phyloP scores from a whole-genome alignment of 805 yeast genomes.

The Metschnikowia colocasiae region DNA sequence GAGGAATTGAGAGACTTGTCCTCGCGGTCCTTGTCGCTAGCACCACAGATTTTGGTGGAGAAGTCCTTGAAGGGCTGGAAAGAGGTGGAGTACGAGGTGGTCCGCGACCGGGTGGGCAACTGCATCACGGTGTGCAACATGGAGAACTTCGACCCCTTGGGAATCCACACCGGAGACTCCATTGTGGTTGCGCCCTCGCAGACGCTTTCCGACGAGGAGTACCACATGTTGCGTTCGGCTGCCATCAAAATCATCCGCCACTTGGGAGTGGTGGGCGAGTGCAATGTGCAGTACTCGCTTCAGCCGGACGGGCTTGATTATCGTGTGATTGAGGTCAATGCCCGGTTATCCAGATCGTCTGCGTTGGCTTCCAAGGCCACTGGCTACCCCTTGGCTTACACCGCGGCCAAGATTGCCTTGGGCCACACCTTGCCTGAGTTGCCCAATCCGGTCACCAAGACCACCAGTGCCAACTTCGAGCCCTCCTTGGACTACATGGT shows the following conservation, averaged over 20 bases:
- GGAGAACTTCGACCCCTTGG: slow-evolving; percentile 98
- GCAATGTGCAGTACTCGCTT: slow-evolving; percentile 95
- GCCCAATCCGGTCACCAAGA: slow-evolving; percentile 94
- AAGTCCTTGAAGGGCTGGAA: slow-evolving; percentile 98
- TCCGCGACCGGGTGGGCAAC: slow-evolving; percentile 92
- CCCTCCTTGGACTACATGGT: slow-evolving; percentile 96
- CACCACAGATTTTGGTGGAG: slow-evolving; percentile 95
- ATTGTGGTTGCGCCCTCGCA: slow-evolving; percentile 99
- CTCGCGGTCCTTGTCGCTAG: slow-evolving; percentile 79
- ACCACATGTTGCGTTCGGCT: slow-evolving; percentile 95
- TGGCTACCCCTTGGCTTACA: slow-evolving; percentile 97
- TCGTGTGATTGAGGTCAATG: slow-evolving; percentile 96
- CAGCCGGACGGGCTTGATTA: slow-evolving; percentile 95
- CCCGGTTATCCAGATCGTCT: slow-evolving; percentile 93
- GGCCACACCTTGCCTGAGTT: slow-evolving; percentile 93
- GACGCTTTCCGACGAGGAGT: slow-evolving; percentile 94
- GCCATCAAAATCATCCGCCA: slow-evolving; percentile 97
- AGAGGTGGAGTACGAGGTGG: slow-evolving; percentile 98
- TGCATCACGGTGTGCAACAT: slow-evolving; percentile 98
- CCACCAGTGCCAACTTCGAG: slow-evolving; percentile 94
- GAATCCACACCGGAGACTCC: slow-evolving; percentile 98
- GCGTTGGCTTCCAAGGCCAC: slow-evolving; percentile 98
- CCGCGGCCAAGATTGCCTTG: slow-evolving; percentile 95
- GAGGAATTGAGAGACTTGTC: slow-evolving; percentile 83
- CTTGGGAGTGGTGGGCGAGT: slow-evolving; percentile 97